phyloP scores from a whole-genome alignment of 202 grass and related monocot species.

The Bolboschoenoplectus hybrid region DNA sequence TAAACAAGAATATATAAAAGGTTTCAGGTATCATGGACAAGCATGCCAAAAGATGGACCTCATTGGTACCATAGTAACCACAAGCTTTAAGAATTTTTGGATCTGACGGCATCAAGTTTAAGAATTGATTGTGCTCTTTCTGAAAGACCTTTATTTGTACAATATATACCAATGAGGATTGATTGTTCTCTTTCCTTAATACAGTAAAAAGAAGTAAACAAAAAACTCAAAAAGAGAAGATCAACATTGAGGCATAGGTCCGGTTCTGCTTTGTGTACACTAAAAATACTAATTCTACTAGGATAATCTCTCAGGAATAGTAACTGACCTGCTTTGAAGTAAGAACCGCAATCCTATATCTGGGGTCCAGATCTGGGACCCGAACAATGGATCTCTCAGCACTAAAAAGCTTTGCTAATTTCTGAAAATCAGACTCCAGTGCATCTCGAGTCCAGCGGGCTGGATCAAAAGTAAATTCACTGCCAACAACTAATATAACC shows the following conservation, averaged over 20 bases:
- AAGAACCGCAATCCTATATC: conserved; percentile 84
- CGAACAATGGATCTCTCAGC: conserved; percentile 64
- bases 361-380: conserved; percentile 78
- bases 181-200: not conserved
- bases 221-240: not conserved
- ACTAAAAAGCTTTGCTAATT: conserved; percentile 54
- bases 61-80: not conserved
- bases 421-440: conserved; percentile 62
- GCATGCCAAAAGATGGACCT: not conserved
- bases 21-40: not conserved
- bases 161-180: no score
- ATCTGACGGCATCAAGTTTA: not conserved
- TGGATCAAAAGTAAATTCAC: conserved; percentile 75
- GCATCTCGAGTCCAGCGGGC: conserved; percentile 61
- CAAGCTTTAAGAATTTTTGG: no score
- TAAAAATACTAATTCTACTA: not conserved
- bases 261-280: not conserved
- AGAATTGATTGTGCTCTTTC: not conserved
- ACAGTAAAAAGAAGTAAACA: not conserved
- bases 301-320: not conserved
- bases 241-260: not conserved
- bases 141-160: no score
- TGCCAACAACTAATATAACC: conserved; percentile 43
- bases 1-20: conserved; percentile 18
- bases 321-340: conserved; percentile 81